Evolutionary conservation across 2,329 filamentous ascomycete species (phyloP), one percentile per base, ranked within the genome.

Genomic region (Arthrobotrys sinensis): DNA sequence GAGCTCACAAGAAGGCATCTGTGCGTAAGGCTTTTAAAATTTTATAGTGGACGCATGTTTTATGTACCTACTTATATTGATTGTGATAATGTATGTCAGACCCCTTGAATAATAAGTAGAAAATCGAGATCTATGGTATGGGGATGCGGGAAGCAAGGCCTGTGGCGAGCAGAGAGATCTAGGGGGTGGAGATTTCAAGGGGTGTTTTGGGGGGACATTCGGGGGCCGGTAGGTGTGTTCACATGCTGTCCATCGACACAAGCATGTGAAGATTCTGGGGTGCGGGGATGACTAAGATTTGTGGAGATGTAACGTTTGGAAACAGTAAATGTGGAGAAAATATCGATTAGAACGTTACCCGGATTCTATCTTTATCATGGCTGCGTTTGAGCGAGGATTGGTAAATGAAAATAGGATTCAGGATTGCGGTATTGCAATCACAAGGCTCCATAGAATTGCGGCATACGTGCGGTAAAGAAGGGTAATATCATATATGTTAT

Each of bases 191-290:
- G 38, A 64, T 64, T 55, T 55, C 48, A 67, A 53, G 46, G 64
- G 64, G 65, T 46, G 52, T 67, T 62, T 50, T 34, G 53, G 66
- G 66, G 43, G 21, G 46, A 28, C 21, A 11, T 67, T 46, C 48
- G 46, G 64, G 34, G 46, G 8, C 12, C 28, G 24, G 21, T 32
- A 14, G 24, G 6, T 43, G 19, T 43, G 19, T 70, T 70, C 66
- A 70, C 66, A 70, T 70, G 66, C 14, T 55, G 40, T 24, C 8
- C 2, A 32, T 28, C 12, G 4, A 36, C 11, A 16, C 8, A 16
- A 70, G 43, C 66, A 70, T 70, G 66, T 70, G 66, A 70, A 70
- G 10, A 62, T 50, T 70, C 52, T 36, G 66, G 66, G 43, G 50
- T 46, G 65, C 21, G 32, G 66, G 52, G 53, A 50, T 60, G 53